Evolutionary conservation across 83 land plant genomes (phyloP).

Genomic region (Thuja plicata): DNA sequence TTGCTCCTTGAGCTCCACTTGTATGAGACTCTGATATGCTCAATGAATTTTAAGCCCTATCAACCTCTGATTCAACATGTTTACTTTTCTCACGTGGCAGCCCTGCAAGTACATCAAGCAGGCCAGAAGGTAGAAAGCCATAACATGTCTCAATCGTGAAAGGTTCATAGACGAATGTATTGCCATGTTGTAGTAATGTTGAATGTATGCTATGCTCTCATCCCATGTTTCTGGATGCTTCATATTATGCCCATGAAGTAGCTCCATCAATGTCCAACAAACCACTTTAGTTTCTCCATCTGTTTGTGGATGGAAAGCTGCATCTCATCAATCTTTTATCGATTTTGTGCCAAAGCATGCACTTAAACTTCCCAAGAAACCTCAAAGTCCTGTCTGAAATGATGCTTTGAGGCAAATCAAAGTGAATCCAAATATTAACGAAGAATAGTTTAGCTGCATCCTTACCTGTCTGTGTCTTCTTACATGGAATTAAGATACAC

Average conservation of each 20-base stretch:
- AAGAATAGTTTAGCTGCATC: not conserved
- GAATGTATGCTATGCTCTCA: not conserved
- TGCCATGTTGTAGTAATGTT: not conserved
- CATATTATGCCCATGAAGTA: too few species aligned
- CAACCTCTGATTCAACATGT: not conserved
- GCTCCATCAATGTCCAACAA: too few species aligned
- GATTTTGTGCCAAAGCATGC: not conserved
- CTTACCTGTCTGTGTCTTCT: not conserved
- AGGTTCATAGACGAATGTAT: not conserved
- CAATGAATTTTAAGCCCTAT: not conserved
- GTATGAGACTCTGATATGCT: not conserved
- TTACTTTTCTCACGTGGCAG: not conserved
- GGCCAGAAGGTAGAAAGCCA: not conserved
- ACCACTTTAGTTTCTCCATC: too few species aligned
- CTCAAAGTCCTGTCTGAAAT: not conserved
- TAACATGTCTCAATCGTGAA: not conserved
- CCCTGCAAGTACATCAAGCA: not conserved
- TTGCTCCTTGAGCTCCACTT: not conserved
- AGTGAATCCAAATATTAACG: not conserved
- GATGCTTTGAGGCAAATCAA: not conserved
- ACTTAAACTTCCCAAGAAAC: not conserved
- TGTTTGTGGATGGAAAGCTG: not conserved
- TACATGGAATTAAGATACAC: not conserved
- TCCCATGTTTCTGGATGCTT: too few species aligned
- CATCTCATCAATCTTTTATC: not conserved